phyloP scores from a whole-genome alignment of 371 early-diverging fungal species.

The Mucor indicus region DNA sequence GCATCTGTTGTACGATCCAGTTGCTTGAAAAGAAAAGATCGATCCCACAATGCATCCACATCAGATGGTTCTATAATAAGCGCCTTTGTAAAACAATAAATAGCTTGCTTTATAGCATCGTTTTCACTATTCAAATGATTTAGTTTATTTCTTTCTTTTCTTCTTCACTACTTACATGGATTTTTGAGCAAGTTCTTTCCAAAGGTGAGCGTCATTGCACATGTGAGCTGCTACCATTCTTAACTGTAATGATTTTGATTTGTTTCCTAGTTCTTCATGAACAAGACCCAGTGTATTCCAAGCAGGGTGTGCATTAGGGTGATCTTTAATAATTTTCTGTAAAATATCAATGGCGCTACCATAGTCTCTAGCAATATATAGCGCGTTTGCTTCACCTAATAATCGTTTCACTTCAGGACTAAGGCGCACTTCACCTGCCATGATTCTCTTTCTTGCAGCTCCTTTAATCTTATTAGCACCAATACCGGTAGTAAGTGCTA shows the following conservation, averaged over 20 bases:
- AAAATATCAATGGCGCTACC: constrained; percentile 64
- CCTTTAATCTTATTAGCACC: constrained; percentile 19
- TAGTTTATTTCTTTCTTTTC: no score
- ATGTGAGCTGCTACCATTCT: constrained; percentile 92
- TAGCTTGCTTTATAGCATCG: constrained; percentile 69
- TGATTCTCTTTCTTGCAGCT: constrained; percentile 11
- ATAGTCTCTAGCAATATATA: constrained; percentile 70
- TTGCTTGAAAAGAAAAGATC: constrained; percentile 59
- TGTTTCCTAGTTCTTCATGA: constrained; percentile 85
- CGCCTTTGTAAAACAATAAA: constrained; percentile 78
- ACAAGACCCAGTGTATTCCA: constrained; percentile 90
- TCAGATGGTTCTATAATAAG: constrained; percentile 63
- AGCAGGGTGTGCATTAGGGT: constrained; percentile 70
- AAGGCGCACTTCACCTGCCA: constrained; percentile 29
- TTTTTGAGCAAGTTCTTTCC: constrained; percentile 82
- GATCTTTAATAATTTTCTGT: constrained; percentile 72
- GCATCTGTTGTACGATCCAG: constrained; percentile 43
- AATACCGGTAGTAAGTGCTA: constrained; percentile 31
- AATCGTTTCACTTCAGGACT: constrained; percentile 52
- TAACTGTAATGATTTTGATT: constrained; percentile 71
- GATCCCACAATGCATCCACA: constrained; percentile 69
- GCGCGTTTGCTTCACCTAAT: constrained; percentile 73
- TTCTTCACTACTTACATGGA: constrained; percentile 53
- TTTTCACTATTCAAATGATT: no score
- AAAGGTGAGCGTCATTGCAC: constrained; percentile 70